phyloP scores from a whole-genome alignment of 345 rosid species.

The Syzygium aromaticum region DNA sequence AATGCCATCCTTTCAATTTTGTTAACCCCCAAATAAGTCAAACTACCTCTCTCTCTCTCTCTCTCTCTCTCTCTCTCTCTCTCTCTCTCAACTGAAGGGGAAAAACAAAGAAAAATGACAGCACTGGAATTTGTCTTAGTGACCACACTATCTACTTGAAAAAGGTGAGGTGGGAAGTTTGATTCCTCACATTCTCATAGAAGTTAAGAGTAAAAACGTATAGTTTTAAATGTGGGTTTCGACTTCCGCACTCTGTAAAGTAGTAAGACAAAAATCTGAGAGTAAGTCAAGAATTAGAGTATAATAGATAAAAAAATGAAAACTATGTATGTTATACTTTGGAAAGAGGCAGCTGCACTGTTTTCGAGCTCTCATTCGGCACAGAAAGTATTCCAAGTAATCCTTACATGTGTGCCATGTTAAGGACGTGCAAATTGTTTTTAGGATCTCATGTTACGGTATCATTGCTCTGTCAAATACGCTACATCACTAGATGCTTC shows the following conservation, averaged over 20 bases:
- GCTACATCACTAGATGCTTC: background rate
- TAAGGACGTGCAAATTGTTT: background rate
- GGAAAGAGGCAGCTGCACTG: background rate
- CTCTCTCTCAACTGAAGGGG: background rate
- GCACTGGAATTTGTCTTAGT: background rate
- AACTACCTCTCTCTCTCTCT: background rate
- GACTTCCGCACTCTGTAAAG: no score
- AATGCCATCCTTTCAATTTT: background rate
- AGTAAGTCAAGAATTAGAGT: no score
- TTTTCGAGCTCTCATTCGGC: background rate
- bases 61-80: background rate
- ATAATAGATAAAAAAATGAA: no score
- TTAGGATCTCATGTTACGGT: background rate
- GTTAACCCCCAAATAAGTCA: background rate
- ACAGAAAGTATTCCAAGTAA: background rate
- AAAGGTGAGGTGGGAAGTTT: no score
- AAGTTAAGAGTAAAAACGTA: rapidly evolving
- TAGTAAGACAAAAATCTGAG: no score
- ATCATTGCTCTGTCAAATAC: background rate
- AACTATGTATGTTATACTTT: no score
- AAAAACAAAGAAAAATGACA: background rate
- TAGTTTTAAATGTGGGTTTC: no score
- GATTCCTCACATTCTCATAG: no score
- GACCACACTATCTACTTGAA: no score
- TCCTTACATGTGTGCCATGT: background rate